Conservation (phyloP, 2,329 filamentous ascomycete species). For the Aspergillus oerlinghausenensis region DNA sequence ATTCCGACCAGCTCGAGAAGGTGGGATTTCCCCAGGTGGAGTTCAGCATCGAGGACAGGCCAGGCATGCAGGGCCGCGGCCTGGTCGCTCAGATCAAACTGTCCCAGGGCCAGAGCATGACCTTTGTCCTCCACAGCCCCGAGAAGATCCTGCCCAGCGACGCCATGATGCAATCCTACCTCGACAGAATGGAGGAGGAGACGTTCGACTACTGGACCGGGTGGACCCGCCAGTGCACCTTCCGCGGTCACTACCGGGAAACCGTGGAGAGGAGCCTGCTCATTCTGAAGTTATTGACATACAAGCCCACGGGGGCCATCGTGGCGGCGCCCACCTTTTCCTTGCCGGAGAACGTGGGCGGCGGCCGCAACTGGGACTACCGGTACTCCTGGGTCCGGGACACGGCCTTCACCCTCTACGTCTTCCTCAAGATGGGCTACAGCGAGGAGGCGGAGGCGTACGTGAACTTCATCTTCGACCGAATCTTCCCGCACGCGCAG, state of each 20-base stretch:
- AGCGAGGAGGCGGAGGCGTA: conserved; percentile 71
- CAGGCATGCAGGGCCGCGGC: conserved; percentile 57
- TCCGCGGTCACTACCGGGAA: conserved; percentile 68
- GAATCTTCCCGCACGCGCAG: conserved; percentile 48
- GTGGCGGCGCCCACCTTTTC: conserved; percentile 74
- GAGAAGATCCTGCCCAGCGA: conserved; percentile 54
- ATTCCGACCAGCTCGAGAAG: conserved; percentile 50
- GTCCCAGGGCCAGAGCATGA: conserved; percentile 63
- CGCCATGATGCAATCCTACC: conserved; percentile 53
- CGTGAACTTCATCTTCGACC: conserved; percentile 71
- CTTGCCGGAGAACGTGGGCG: conserved; percentile 69
- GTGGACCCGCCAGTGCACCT: conserved; percentile 67
- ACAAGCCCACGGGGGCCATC: conserved; percentile 73
- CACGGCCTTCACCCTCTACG: conserved; percentile 71
- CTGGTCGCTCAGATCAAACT: conserved; percentile 58
- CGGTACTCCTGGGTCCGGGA: conserved; percentile 71
- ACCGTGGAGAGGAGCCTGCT: conserved; percentile 67
- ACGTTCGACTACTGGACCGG: conserved; percentile 69
- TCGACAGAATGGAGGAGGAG: conserved; percentile 62
- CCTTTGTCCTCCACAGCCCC: conserved; percentile 64
- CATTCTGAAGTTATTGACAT: conserved; percentile 71
- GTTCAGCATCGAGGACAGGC: conserved; percentile 52
- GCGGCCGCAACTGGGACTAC: conserved; percentile 50
- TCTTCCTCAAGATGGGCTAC: conserved; percentile 71
- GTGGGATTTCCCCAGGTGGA: conserved; percentile 46